Evolutionary conservation across 2,329 filamentous ascomycete species (phyloP), one percentile per base, ranked within the genome.

Genomic region (Xylariomycetidae sp.): DNA sequence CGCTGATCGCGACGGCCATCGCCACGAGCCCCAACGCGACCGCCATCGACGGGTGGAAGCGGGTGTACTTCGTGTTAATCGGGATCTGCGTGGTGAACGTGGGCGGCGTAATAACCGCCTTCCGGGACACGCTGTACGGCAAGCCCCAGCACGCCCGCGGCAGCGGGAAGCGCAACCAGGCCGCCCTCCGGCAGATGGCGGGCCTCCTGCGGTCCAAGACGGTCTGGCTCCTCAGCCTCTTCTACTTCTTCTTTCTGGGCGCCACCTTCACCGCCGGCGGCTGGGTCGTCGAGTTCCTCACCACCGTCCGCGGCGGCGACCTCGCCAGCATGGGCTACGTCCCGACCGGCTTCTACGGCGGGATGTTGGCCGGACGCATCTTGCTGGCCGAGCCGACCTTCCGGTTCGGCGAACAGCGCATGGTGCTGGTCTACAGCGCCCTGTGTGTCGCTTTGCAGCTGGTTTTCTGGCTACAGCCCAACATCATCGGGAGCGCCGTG

Each of bases 251-350:
- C 50, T 72, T 73, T 32, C 59, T 82, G 0, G 77, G 78, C 0
- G 68, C 66, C 0, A 52, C 49, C 2, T 65, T 77, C 2, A 81
- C 76, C 0, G 69, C 74, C 0, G 53, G 60, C 38, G 76, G 78
- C 1, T 82, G 76, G 78, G 69, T 81, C 0, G 76, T 82, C 2
- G 74, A 80, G 42, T 82, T 76, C 35, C 63, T 82, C 3, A 70
- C 80, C 6, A 64, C 67, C 3, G 72, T 75, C n/a, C 70, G 77
- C 0, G 58, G 70, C 3, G 76, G 76, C 1, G 59, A 72, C 2
- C 56, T 82, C 1, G 61, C 69, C 0, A 59, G 23, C 4, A 39
- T 44, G 6, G 77, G 76, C 0, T 82, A 81, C 32, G 70, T 82
- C 0, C 71, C 76, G 0, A 70, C 76, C 0, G 76, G 75, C 3